Conservation (phyloP, 1,284 basidiomycete genomes). For the Ceraceosorus bombacis region DNA sequence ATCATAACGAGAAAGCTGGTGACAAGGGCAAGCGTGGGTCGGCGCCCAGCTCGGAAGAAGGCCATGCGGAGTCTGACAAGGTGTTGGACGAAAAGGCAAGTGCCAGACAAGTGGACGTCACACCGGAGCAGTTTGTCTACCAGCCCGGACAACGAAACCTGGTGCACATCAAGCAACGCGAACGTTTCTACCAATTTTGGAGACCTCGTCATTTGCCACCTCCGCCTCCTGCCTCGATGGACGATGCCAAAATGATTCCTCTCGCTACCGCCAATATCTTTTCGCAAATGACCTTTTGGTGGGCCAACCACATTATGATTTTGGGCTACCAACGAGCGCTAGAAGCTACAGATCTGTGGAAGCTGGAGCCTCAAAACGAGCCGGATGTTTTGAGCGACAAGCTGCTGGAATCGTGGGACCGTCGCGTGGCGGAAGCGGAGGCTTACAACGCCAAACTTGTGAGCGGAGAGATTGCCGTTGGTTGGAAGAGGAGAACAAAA, state of each 20-base stretch:
- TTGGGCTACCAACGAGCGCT: slow-evolving; percentile 68
- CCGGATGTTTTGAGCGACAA: slow-evolving; percentile 58
- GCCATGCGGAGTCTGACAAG: too few species aligned
- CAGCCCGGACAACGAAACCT: slow-evolving; percentile 32
- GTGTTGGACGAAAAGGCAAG: too few species aligned
- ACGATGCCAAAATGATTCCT: slow-evolving; percentile 56
- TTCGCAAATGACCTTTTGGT: slow-evolving; percentile 58
- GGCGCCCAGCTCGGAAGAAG: too few species aligned
- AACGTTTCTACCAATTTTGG: slow-evolving; percentile 46
- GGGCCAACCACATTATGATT: slow-evolving; percentile 66
- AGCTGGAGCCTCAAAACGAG: slow-evolving; percentile 57
- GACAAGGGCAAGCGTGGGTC: too few species aligned
- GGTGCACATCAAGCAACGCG: slow-evolving; percentile 29
- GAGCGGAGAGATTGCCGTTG: slow-evolving; percentile 60
- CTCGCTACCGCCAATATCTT: slow-evolving; percentile 56
- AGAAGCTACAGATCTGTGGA: slow-evolving; percentile 75
- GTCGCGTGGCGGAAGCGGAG: slow-evolving; percentile 57
- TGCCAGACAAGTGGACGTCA: too few species aligned
- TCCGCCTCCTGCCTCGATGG: slow-evolving; percentile 51
- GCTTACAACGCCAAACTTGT: slow-evolving; percentile 65
- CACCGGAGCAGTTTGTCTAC: slow-evolving; percentile 10
- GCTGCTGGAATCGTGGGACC: slow-evolving; percentile 61
- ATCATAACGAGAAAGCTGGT: too few species aligned
- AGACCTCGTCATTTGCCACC: slow-evolving; percentile 36
- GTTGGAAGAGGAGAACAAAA: slow-evolving; percentile 54